These are phyloP conservation scores for Solanum etuberosum DNA, from an alignment of 257 asterid genomes.

Conservation along the genomic window DNA sequence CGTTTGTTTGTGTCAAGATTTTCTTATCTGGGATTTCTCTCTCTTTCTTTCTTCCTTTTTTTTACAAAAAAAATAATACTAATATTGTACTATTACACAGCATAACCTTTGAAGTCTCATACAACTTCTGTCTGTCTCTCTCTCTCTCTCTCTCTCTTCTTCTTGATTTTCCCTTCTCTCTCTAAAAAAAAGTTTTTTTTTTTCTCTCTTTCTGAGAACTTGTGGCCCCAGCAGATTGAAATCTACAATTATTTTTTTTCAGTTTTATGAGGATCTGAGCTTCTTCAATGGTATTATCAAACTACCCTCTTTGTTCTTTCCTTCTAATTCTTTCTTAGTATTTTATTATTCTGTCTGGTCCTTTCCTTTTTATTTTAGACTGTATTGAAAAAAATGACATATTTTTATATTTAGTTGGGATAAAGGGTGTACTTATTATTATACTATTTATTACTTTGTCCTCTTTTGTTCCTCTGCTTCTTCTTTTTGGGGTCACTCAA, in stretches of 20 bases:
- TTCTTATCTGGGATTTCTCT: slow-evolving; percentile 93
- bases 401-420: too few species aligned
- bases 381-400: too few species aligned
- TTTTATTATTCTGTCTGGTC: neutral
- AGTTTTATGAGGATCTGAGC: slow-evolving; percentile 76
- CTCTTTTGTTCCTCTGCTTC: neutral
- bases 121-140: neutral
- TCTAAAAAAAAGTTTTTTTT: slow-evolving; percentile 21
- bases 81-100: neutral
- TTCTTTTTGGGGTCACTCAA: slow-evolving; percentile 25
- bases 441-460: neutral
- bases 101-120: neutral
- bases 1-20: slow-evolving; percentile 74
- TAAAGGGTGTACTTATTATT: neutral
- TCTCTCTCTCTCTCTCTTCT: neutral
- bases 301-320: slow-evolving; percentile 20
- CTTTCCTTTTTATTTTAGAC: too few species aligned
- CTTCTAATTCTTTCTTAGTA: slow-evolving; percentile 25
- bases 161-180: slow-evolving; percentile 33
- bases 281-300: slow-evolving; percentile 57
- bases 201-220: slow-evolving; percentile 8
- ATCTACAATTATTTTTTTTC: slow-evolving; percentile 44
- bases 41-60: slow-evolving; percentile 1
- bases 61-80: neutral
- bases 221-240: slow-evolving; percentile 73